These are phyloP conservation scores for Moniliella sp. DNA, from an alignment of 1,284 basidiomycete genomes.

Conservation along the genomic window DNA sequence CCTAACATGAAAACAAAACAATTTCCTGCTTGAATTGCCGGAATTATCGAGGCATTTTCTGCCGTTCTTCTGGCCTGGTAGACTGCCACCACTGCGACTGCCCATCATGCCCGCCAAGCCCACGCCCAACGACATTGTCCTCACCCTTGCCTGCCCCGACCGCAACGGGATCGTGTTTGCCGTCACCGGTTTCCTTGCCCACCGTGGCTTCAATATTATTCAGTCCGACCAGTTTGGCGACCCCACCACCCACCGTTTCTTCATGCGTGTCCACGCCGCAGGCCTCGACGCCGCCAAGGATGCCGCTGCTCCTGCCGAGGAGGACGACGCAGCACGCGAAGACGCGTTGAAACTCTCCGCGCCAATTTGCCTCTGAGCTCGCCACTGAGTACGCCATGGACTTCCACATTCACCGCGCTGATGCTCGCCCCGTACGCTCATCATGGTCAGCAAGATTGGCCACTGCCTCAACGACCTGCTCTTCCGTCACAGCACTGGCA, in stretches of 20 bases:
- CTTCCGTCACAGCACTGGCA: constrained; percentile 18
- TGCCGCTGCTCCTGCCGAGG: not conserved
- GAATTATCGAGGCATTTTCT: too few species aligned
- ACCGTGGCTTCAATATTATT: constrained; percentile 23
- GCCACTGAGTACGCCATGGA: constrained; percentile 8
- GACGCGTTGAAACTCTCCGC: constrained; percentile 1
- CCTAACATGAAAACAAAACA: too few species aligned
- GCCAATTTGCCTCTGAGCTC: constrained; percentile 10
- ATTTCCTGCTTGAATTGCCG: too few species aligned
- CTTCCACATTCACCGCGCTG: constrained; percentile 20
- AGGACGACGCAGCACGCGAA: not conserved
- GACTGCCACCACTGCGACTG: too few species aligned
- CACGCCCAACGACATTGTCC: constrained; percentile 11
- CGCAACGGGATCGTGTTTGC: constrained; percentile 20
- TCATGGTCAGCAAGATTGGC: constrained; percentile 31
- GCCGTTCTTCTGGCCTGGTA: too few species aligned
- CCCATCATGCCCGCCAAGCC: too few species aligned
- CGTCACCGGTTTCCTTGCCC: constrained; percentile 22
- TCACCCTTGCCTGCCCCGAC: constrained; percentile 29
- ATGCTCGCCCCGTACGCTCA: constrained; percentile 20
- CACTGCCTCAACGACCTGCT: constrained; percentile 31
- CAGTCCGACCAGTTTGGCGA: constrained; percentile 29
- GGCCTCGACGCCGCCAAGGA: constrained; percentile 3
- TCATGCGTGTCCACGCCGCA: constrained; percentile 29
- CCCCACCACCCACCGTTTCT: constrained; percentile 24